Percentiles rank a stretch among this genome's conserved stretches.
These are phyloP conservation scores for Tetragonia tetragonoides DNA, from an alignment of 148 eudicot genomes.

Conservation along the genomic window DNA sequence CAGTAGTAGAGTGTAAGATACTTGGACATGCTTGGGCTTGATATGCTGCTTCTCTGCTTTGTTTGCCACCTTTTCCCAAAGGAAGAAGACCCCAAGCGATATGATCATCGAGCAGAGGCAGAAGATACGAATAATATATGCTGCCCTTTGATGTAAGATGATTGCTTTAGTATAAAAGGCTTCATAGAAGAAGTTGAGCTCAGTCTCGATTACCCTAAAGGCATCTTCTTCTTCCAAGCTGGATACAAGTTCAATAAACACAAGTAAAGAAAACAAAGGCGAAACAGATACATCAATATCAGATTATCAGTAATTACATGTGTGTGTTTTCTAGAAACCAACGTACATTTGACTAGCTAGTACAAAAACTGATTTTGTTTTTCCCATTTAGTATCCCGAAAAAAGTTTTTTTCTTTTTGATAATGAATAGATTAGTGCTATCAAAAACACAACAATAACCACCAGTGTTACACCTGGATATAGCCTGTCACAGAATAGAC, in stretches of 20 bases:
- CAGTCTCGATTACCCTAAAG: slow-evolving; percentile 48
- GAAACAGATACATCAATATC: too few relatives aligned
- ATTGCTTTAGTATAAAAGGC: slow-evolving; percentile 44
- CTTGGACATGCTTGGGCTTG: not conserved
- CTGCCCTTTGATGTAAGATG: slow-evolving; percentile 24
- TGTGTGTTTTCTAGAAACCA: too few relatives aligned
- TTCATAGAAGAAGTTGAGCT: slow-evolving; percentile 50
- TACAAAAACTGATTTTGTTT: too few relatives aligned
- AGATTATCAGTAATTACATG: too few relatives aligned
- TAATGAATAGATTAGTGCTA: too few relatives aligned
- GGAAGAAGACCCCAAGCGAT: slow-evolving; percentile 24
- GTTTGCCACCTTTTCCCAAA: slow-evolving; percentile 12
- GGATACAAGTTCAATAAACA: not conserved
- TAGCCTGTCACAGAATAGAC: too few relatives aligned
- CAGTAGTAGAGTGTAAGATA: slow-evolving; percentile 20
- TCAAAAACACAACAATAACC: too few relatives aligned
- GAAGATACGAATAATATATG: slow-evolving; percentile 21
- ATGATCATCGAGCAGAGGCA: slow-evolving; percentile 16
- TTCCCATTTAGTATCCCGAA: too few relatives aligned
- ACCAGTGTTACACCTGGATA: too few relatives aligned
- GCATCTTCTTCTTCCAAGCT: slow-evolving; percentile 34
- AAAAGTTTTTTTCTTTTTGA: too few relatives aligned
- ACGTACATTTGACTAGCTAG: too few relatives aligned
- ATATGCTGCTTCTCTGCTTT: not conserved
- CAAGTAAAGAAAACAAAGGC: too few relatives aligned